These are phyloP conservation scores for Fusarium mangiferae DNA, from an alignment of 2,329 filamentous ascomycete genomes.

Conservation along the genomic window DNA sequence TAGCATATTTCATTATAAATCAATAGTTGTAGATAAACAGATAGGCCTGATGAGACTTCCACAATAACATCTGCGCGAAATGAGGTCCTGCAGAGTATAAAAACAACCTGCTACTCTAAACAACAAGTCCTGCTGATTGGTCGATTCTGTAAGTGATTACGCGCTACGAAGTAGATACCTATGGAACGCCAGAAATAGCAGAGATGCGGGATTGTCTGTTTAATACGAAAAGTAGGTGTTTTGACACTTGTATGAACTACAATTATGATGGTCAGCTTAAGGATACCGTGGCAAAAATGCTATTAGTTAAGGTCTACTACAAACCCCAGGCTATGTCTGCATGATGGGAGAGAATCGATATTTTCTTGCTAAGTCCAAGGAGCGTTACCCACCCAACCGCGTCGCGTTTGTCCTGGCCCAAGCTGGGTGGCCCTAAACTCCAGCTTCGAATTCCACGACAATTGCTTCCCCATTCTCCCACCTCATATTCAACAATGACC, in stretches of 20 bases:
- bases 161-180: background rate
- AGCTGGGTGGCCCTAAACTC: slow-evolving; percentile 38
- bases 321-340: background rate
- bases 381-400: slow-evolving; percentile 41
- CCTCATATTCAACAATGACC: slow-evolving; percentile 27
- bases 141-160: slow-evolving; percentile 31
- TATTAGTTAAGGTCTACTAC: background rate
- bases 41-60: background rate
- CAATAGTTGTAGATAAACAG: too few species aligned
- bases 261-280: background rate
- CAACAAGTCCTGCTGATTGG: slow-evolving; percentile 39
- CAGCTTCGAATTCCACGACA: background rate
- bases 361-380: background rate
- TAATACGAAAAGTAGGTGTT: background rate
- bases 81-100: background rate
- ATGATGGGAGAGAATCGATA: background rate
- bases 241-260: background rate
- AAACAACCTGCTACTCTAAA: slow-evolving; percentile 37
- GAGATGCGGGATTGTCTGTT: background rate
- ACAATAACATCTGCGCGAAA: background rate
- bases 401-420: slow-evolving; percentile 42
- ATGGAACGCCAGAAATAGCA: background rate
- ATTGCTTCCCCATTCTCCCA: slow-evolving; percentile 40
- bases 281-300: background rate
- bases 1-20: background rate